Evolutionary conservation across 1,284 basidiomycete species (phyloP), one percentile per base, ranked within the genome.

Genomic region (Stygiomarasmius scandens): DNA sequence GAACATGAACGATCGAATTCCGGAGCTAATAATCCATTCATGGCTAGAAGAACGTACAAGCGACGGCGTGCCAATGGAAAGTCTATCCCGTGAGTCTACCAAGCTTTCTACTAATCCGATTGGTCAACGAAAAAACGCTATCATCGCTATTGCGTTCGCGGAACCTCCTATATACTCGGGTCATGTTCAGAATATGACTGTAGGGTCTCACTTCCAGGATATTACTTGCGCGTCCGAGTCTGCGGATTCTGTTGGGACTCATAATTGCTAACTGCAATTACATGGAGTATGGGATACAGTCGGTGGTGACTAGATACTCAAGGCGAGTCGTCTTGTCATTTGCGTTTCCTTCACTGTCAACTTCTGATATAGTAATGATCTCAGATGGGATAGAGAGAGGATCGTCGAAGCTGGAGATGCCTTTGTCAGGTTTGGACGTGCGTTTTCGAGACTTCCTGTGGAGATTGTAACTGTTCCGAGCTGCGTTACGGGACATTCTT

Each of bases 341-440:
- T 11, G n/a, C n/a, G n/a, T n/a, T 22, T 11, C 47, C 6, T n/a
- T n/a, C n/a, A n/a, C n/a, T n/a, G n/a, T 61, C 25, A 49, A 34
- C 25, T 47, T 56, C 20, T 49, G 6, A 38, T n/a, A n/a, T n/a
- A 92, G 91, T 66, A 96, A 95, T 66, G 97, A 99, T 74, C 82
- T 99, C 4, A 89, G 89, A 20, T 98, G 96, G 95, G 97, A 92
- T 91, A 2, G 97, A 99, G 72, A 93, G 92, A 67, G 97, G 98
- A 91, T 98, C 51, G 95, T 90, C 16, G n/a, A n/a, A n/a, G 96
- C 95, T n/a, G 97, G 97, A 49, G 94, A 98, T 61, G 96, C 23
- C n/a, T 46, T 32, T 53, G n/a, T n/a, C 63, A 93, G 92, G 66
- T 95, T 93, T 65, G 94, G 91, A 10, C 87, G 90, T 61, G 92